Evolutionary conservation across 768 basidiomycete species (phyloP).

Genomic region (Lentinula edodes): DNA sequence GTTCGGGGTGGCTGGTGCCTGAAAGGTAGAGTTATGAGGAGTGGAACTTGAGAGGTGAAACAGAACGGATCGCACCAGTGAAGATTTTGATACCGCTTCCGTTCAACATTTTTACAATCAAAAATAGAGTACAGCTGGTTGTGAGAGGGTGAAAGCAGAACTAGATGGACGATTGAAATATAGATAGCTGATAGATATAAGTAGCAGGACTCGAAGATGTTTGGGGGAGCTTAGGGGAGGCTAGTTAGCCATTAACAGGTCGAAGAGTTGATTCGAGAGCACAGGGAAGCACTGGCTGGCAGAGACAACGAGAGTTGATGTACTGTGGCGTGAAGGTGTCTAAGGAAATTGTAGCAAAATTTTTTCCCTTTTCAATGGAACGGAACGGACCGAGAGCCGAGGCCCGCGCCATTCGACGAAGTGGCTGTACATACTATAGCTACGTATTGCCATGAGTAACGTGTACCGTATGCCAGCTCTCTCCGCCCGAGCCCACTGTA

Average conservation of each 20-base stretch:
- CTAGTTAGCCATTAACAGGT: background rate
- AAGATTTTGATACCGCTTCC: conserved; percentile 55
- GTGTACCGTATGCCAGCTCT: background rate
- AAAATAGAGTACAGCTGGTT: background rate
- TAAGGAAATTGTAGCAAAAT: background rate
- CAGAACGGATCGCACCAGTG: conserved; percentile 32
- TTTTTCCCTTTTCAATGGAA: background rate
- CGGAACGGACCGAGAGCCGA: background rate
- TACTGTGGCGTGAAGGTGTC: background rate
- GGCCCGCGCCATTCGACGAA: too few species aligned
- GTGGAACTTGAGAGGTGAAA: conserved; percentile 20
- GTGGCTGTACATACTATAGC: too few species aligned
- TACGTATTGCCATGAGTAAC: too few species aligned
- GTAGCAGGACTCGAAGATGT: background rate
- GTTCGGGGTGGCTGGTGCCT: conserved; percentile 92
- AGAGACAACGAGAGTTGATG: background rate
- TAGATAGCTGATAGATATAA: background rate
- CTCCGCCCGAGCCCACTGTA: background rate
- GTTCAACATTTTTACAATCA: conserved; percentile 36
- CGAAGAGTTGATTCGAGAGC: background rate
- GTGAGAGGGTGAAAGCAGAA: background rate
- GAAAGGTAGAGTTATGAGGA: background rate
- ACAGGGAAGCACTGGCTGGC: background rate
- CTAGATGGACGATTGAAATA: background rate
- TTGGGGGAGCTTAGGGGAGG: background rate